Evolutionary conservation across 2,329 filamentous ascomycete species (phyloP).

Genomic region (Stagonosporopsis rhizophila): DNA sequence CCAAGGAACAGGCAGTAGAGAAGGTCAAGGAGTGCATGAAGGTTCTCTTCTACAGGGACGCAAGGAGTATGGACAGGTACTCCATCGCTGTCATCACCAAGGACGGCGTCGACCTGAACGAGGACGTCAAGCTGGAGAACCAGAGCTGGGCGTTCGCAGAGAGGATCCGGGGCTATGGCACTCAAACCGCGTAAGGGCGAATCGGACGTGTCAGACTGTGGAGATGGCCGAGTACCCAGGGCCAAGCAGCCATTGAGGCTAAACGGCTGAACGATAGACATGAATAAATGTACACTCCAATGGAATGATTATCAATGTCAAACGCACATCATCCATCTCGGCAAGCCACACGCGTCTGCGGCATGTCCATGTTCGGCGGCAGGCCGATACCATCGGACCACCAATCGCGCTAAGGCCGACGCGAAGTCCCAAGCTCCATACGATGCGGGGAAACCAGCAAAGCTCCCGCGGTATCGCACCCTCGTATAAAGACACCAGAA

Average conservation of each 20-base stretch:
- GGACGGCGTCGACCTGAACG: slow-evolving; percentile 81
- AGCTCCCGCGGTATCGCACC: slow-evolving; percentile 20
- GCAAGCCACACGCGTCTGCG: slow-evolving; percentile 12
- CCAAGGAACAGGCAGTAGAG: slow-evolving; percentile 78
- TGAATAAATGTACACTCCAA: slow-evolving; percentile 44
- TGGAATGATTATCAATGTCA: slow-evolving; percentile 24
- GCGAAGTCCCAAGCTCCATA: slow-evolving; percentile 14
- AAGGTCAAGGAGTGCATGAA: slow-evolving; percentile 95
- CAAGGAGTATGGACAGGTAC: slow-evolving; percentile 88
- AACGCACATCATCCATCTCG: background rate
- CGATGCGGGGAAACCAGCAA: slow-evolving; percentile 31
- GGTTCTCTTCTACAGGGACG: slow-evolving; percentile 96
- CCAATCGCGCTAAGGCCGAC: slow-evolving; percentile 18
- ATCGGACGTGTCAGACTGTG: background rate
- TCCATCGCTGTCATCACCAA: slow-evolving; percentile 89
- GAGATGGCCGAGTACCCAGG: slow-evolving; percentile 7
- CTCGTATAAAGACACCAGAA: slow-evolving; percentile 11
- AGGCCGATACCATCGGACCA: slow-evolving; percentile 11
- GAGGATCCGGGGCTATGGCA: slow-evolving; percentile 91
- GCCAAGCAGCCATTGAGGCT: slow-evolving; percentile 17
- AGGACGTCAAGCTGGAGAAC: slow-evolving; percentile 86
- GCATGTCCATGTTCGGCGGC: slow-evolving; percentile 13
- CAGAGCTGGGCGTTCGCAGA: slow-evolving; percentile 99
- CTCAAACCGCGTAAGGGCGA: slow-evolving; percentile 62
- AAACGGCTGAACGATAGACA: slow-evolving; percentile 41